Evolutionary conservation across 2,329 filamentous ascomycete genomes (phyloP), one percentile per base, ranked within the genome.

Genomic region (Aspergillus felis): DNA sequence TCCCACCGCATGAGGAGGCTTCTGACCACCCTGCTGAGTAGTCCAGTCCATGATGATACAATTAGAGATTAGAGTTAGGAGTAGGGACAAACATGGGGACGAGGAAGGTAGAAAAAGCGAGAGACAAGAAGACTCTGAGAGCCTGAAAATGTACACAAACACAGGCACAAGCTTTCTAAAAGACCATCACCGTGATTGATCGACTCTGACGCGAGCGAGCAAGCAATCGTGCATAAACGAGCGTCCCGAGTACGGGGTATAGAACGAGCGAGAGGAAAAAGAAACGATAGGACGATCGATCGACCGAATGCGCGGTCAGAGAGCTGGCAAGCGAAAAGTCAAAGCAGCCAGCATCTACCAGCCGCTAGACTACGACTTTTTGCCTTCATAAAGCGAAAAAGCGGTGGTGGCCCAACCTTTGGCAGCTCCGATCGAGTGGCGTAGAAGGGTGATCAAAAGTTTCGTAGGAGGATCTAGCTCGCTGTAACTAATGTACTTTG

Each of bases 1-100:
- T 52, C 69, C 68, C n/a, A 75, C 59, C 47, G 70, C 60, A 22
- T 17, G 32, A 38, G 32, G 14, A 25, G 24, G 24, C 24, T 17
- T 2, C 14, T 5, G 3, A 32, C 14, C 28, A 12, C 3, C 28
- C 24, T 25, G 24, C 24, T 6, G 27, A 4, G 10, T 4, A 14
- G 1, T 12, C 29, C 10, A 4, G 29, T 4, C 12, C 32, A 38
- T 38, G 32, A 17, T 38, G 32, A 17, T 38, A 17, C 14, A 54
- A 60, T 62, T 66, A 64, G 51, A 53, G 55, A 56, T 20, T 53
- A 57, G 27, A 22, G 35, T 22, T 49, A 25, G 44, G 29, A 29
- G 8, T 29, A 54, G 44, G 12, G 49, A 53, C 25, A 3, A 41
- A 52, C 32, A 48, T 24, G 22, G 24, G 14, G 17, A 47, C 44